Evolutionary conservation across 805 yeast species (phyloP).

Genomic region (Nakazawaea molendinolei): DNA sequence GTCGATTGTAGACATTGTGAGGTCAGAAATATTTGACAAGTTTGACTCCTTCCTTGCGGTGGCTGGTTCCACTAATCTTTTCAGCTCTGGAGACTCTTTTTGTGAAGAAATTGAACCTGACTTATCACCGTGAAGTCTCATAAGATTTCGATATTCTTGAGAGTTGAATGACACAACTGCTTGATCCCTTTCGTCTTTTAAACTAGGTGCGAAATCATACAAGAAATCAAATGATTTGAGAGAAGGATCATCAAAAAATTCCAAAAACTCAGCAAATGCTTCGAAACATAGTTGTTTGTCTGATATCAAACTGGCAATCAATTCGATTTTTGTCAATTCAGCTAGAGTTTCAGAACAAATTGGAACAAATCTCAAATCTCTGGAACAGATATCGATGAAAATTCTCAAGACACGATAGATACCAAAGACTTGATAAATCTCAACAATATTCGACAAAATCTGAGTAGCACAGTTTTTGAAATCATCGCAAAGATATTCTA

Average conservation of each 20-base stretch:
- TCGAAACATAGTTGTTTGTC: constrained; percentile 17
- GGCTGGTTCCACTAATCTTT: no score
- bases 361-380: constrained; percentile 26
- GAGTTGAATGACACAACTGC: not conserved
- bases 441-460: constrained; percentile 15
- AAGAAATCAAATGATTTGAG: constrained; percentile 21
- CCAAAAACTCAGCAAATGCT: constrained; percentile 25
- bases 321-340: constrained; percentile 14
- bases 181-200: not conserved
- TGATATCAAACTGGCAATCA: constrained; percentile 11
- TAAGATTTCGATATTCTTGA: not conserved
- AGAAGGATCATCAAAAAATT: constrained; percentile 26
- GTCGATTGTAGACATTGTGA: no score
- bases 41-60: no score
- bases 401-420: constrained; percentile 33
- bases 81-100: no score
- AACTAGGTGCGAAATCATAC: not conserved
- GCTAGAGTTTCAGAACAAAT: constrained; percentile 19
- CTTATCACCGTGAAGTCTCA: no score
- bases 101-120: no score
- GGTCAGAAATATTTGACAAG: no score
- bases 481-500: not conserved
- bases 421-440: constrained; percentile 29
- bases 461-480: constrained; percentile 15
- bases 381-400: constrained; percentile 23